These are phyloP conservation scores for Globisporangium takayamanum DNA, from an alignment of 352 stramenopile genomes.

Conservation along the genomic window DNA sequence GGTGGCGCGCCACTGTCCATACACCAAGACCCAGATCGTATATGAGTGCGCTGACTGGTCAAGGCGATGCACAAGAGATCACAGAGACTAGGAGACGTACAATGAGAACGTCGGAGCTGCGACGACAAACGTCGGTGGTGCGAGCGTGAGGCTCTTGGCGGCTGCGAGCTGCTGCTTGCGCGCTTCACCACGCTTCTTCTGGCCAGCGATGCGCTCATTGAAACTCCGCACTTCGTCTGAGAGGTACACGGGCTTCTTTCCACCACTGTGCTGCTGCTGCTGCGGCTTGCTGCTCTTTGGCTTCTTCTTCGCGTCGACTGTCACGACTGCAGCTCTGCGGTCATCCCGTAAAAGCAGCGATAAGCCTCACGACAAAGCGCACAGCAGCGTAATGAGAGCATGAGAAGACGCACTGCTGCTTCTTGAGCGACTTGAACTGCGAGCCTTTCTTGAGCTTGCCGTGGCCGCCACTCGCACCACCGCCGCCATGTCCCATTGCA, in stretches of 20 bases:
- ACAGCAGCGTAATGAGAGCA: neutral
- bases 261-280: slow-evolving; percentile 16
- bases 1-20: slow-evolving; percentile 9
- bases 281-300: slow-evolving; percentile 12
- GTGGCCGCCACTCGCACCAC: slow-evolving; percentile 1
- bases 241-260: slow-evolving; percentile 27
- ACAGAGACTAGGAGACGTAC: slow-evolving; percentile 22
- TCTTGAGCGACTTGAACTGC: slow-evolving; percentile 68
- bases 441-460: slow-evolving; percentile 55
- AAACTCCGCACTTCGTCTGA: slow-evolving; percentile 70
- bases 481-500: neutral
- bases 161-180: slow-evolving; percentile 14
- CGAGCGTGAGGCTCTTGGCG: slow-evolving; percentile 26
- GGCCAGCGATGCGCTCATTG: slow-evolving; percentile 63
- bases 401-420: slow-evolving; percentile 32
- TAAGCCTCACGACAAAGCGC: too few species aligned
- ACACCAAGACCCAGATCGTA: neutral
- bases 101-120: slow-evolving; percentile 65
- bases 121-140: slow-evolving; percentile 54
- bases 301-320: slow-evolving; percentile 30
- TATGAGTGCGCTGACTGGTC: neutral
- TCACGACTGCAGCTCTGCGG: slow-evolving; percentile 28
- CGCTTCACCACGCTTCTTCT: slow-evolving; percentile 22
- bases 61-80: neutral
- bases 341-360: neutral